Conservation (phyloP, 2,329 filamentous ascomycete genomes). For the Hypocrella siamensis region DNA sequence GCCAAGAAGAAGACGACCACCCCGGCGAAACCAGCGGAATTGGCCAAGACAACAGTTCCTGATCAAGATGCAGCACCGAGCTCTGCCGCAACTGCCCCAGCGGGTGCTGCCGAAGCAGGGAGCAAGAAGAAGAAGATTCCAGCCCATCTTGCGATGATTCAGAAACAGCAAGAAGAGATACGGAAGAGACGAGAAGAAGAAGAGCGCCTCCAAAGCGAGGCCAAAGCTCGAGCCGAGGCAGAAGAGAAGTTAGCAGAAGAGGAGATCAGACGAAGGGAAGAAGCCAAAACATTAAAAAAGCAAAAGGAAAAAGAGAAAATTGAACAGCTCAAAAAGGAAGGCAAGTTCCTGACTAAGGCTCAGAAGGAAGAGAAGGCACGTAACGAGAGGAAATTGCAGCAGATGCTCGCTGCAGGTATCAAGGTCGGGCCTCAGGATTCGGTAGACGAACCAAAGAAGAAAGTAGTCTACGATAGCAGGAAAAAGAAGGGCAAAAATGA, state of each 20-base stretch:
- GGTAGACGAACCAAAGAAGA: constrained; percentile 57
- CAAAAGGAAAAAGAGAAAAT: constrained; percentile 76
- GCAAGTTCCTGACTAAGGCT: constrained; percentile 74
- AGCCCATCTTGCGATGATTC: constrained; percentile 53
- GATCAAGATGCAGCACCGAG: constrained; percentile 32
- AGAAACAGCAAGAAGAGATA: constrained; percentile 74
- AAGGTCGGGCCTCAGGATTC: constrained; percentile 48
- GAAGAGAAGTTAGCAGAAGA: constrained; percentile 49
- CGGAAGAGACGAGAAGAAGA: constrained; percentile 51
- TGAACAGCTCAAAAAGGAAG: constrained; percentile 76
- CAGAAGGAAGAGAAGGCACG: constrained; percentile 70
- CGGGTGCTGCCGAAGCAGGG: constrained; percentile 31
- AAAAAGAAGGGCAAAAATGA: constrained; percentile 54
- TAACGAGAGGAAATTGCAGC: constrained; percentile 66
- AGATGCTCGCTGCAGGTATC: constrained; percentile 67
- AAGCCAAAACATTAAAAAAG: constrained; percentile 64
- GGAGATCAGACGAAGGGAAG: constrained; percentile 53
- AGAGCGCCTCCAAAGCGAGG: constrained; percentile 41
- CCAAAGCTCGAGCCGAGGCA: constrained; percentile 49
- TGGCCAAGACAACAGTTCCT: constrained; percentile 19
- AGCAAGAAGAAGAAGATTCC: constrained; percentile 82
- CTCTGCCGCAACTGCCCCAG: constrained; percentile 17
- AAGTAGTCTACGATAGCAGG: constrained; percentile 60
- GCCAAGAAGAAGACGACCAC: constrained; percentile 61
- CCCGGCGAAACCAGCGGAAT: constrained; percentile 14